These are phyloP conservation scores for Myrica gale DNA, from an alignment of 306 rosid species.

Conservation along the genomic window DNA sequence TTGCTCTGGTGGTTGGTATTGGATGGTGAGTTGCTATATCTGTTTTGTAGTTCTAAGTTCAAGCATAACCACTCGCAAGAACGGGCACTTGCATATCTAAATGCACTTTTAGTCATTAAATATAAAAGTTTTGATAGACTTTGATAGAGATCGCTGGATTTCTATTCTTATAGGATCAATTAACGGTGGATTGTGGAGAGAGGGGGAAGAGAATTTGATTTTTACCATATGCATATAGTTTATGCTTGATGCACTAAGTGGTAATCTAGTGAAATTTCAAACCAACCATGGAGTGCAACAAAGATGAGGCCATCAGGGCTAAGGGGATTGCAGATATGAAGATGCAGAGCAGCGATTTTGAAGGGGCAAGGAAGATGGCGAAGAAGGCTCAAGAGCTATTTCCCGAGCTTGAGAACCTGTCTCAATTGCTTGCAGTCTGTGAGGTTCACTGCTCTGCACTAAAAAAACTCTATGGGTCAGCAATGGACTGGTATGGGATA, in stretches of 20 bases:
- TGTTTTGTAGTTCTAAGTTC: background rate
- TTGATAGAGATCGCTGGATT: constrained; percentile 2
- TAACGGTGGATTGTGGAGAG: constrained; percentile 1
- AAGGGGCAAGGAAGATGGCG: constrained; percentile 72
- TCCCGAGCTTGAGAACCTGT: constrained; percentile 68
- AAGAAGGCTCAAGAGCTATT: constrained; percentile 57
- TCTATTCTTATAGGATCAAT: constrained; percentile 21
- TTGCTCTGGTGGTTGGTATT: constrained; percentile 1
- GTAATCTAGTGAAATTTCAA: constrained; percentile 27
- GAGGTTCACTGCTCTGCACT: constrained; percentile 84
- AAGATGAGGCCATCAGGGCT: constrained; percentile 80
- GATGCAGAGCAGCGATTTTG: constrained; percentile 60
- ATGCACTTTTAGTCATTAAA: background rate
- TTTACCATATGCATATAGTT: constrained; percentile 3
- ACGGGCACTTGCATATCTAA: background rate
- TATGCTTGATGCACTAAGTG: constrained; percentile 19
- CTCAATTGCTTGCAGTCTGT: constrained; percentile 61
- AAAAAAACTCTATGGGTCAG: constrained; percentile 50
- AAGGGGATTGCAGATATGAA: constrained; percentile 62
- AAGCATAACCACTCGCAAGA: background rate
- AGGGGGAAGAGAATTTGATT: constrained; percentile 4
- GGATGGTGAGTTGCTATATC: background rate
- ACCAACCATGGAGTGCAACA: constrained; percentile 86
- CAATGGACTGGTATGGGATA: constrained; percentile 83
- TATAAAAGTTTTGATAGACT: background rate